Percentiles rank a stretch among this genome's conserved stretches.
These are phyloP conservation scores for Aspergillus terreus DNA, from an alignment of 2,329 filamentous ascomycete species.

Conservation along the genomic window DNA sequence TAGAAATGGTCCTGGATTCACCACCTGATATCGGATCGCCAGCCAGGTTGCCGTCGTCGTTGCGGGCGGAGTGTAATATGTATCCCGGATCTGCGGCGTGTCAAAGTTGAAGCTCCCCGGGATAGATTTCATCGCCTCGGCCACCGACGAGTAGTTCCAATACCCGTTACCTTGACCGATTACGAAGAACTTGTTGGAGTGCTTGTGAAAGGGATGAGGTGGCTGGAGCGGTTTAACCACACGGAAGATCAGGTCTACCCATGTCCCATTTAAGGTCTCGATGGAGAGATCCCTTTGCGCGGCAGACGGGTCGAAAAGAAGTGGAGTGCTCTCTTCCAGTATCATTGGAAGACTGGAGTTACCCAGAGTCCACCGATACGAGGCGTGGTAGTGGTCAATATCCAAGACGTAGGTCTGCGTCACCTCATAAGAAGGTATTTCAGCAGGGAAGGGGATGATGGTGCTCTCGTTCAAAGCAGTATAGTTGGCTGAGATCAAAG, in stretches of 20 bases:
- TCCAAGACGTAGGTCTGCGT: slow-evolving; percentile 45
- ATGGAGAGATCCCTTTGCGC: slow-evolving; percentile 46
- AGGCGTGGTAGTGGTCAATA: slow-evolving; percentile 30
- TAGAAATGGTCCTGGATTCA: slow-evolving; percentile 53
- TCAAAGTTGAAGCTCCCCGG: slow-evolving; percentile 56
- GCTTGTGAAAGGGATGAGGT: slow-evolving; percentile 62
- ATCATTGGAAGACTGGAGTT: slow-evolving; percentile 37
- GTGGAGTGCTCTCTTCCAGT: slow-evolving; percentile 39
- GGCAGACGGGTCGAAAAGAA: slow-evolving; percentile 46
- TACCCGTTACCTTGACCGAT: slow-evolving; percentile 51
- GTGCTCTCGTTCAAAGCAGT: slow-evolving; percentile 42
- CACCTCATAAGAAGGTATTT: slow-evolving; percentile 38
- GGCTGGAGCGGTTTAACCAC: slow-evolving; percentile 46
- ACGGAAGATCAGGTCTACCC: slow-evolving; percentile 56
- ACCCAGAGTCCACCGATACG: slow-evolving; percentile 52
- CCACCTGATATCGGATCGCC: slow-evolving; percentile 51
- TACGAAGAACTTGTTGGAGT: slow-evolving; percentile 58
- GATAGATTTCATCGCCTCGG: slow-evolving; percentile 47
- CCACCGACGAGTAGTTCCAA: slow-evolving; percentile 53
- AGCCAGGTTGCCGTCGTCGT: slow-evolving; percentile 41
- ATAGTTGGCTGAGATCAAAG: slow-evolving; percentile 37
- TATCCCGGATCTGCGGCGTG: slow-evolving; percentile 54
- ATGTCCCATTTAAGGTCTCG: slow-evolving; percentile 45
- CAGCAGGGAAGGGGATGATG: slow-evolving; percentile 47
- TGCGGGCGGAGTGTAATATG: slow-evolving; percentile 39